Evolutionary conservation across 345 rosid species (phyloP).

Genomic region (Carallia brachiata): DNA sequence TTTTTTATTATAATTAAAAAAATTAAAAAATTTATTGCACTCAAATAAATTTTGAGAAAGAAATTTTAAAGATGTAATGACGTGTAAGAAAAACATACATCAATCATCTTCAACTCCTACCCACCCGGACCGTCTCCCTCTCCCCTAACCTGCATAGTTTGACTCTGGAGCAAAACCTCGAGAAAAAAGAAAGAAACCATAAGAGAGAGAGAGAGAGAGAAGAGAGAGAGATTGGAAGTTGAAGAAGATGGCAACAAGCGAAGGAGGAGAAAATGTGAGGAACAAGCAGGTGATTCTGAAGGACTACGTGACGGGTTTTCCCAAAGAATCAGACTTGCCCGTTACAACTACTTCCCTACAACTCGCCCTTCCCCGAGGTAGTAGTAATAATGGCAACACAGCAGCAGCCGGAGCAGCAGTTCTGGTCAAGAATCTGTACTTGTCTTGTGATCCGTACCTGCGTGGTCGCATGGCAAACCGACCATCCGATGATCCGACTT

Average conservation of each 20-base stretch:
- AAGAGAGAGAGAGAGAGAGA: too few species aligned
- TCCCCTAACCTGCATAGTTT: too few species aligned
- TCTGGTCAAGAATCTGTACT: slow-evolving; percentile 53
- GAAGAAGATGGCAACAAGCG: slow-evolving; percentile 8
- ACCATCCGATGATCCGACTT: neutral
- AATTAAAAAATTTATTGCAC: too few species aligned
- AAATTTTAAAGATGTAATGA: too few species aligned
- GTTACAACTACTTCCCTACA: neutral
- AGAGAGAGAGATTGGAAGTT: neutral
- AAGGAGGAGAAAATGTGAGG: slow-evolving; percentile 6
- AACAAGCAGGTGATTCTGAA: slow-evolving; percentile 50
- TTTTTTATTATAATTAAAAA: too few species aligned
- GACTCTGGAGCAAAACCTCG: too few species aligned
- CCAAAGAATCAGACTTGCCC: slow-evolving; percentile 43
- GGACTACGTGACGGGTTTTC: slow-evolving; percentile 41
- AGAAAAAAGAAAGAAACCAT: too few species aligned
- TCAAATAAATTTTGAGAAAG: too few species aligned
- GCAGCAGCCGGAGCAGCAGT: slow-evolving; percentile 6
- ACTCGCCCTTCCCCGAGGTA: neutral
- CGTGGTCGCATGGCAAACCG: too few species aligned
- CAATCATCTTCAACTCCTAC: too few species aligned
- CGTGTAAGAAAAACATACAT: too few species aligned
- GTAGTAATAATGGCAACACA: slow-evolving; percentile 1
- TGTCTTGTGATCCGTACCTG: slow-evolving; percentile 46
- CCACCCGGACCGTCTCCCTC: too few species aligned